Evolutionary conservation across 73 alveolate genomes (phyloP).

Genomic region (Blepharisma stoltei): DNA sequence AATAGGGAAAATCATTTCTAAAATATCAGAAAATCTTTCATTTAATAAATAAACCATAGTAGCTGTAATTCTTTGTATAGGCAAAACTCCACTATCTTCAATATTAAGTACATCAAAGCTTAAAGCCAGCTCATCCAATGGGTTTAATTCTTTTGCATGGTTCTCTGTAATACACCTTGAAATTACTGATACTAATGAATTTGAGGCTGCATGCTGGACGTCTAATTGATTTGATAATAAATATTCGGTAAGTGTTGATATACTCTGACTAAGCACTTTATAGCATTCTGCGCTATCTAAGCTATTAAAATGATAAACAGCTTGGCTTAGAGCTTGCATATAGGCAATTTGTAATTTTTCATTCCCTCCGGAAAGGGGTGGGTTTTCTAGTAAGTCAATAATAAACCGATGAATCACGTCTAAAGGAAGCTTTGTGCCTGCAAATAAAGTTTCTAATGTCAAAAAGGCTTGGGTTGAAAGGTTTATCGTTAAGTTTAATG

Average conservation of each 20-base stretch:
- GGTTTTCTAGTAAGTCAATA: neutral
- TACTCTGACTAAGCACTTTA: neutral
- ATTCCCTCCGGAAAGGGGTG: conserved; percentile 2
- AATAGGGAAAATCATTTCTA: conserved; percentile 16
- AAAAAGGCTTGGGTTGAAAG: neutral
- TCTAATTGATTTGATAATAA: conserved; percentile 13
- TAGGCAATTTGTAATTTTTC: conserved; percentile 14
- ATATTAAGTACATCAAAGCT: conserved; percentile 21
- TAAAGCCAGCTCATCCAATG: conserved; percentile 1
- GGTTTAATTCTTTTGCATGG: conserved; percentile 8
- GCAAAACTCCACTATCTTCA: neutral
- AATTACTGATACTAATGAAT: neutral
- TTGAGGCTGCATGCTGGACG: conserved; percentile 23
- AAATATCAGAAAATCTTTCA: conserved; percentile 26
- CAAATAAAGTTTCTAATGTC: conserved; percentile 10
- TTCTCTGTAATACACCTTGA: neutral
- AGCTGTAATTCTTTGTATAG: conserved; percentile 22
- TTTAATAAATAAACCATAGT: conserved; percentile 18
- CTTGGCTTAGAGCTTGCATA: conserved; percentile 12
- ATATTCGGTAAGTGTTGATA: conserved; percentile 7
- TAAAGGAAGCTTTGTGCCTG: neutral
- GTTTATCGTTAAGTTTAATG: neutral
- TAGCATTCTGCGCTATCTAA: conserved; percentile 10
- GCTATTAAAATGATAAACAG: neutral
- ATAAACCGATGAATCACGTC: neutral